Conservation (phyloP, 345 rosid species). For the Gossypium bickii region DNA sequence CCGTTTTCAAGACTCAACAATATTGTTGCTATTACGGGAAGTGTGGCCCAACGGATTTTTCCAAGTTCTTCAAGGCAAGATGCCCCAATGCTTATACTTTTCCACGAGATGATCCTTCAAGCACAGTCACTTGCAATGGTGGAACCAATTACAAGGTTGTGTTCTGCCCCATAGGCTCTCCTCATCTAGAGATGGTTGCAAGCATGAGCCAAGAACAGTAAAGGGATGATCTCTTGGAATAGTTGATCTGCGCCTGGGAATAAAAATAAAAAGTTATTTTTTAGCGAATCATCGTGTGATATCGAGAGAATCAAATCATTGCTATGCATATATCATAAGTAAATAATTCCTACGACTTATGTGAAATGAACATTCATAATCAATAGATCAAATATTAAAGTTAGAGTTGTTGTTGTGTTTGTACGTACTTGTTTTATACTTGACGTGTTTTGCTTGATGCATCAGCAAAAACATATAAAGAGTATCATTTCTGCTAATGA, state of each 20-base stretch:
- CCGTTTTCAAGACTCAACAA: slow-evolving; percentile 33
- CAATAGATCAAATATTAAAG: no score
- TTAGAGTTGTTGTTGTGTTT: background rate
- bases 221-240: background rate
- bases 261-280: background rate
- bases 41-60: slow-evolving; percentile 40
- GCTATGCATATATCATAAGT: no score
- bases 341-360: no score
- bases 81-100: slow-evolving; percentile 57
- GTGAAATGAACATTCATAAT: no score
- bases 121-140: slow-evolving; percentile 25
- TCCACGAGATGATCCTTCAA: slow-evolving; percentile 45
- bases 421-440: background rate
- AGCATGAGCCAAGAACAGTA: background rate
- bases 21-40: slow-evolving; percentile 40
- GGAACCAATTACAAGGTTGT: slow-evolving; percentile 34
- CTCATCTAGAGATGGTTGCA: slow-evolving; percentile 11
- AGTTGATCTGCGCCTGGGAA: background rate
- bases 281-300: background rate
- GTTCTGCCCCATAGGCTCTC: slow-evolving; percentile 25
- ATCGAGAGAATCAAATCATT: no score
- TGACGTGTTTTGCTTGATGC: background rate
- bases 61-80: slow-evolving; percentile 41
- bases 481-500: no score
- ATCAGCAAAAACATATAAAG: background rate